phyloP scores from a whole-genome alignment of 108 stramenopile species.

The Nitzschia sp. region DNA sequence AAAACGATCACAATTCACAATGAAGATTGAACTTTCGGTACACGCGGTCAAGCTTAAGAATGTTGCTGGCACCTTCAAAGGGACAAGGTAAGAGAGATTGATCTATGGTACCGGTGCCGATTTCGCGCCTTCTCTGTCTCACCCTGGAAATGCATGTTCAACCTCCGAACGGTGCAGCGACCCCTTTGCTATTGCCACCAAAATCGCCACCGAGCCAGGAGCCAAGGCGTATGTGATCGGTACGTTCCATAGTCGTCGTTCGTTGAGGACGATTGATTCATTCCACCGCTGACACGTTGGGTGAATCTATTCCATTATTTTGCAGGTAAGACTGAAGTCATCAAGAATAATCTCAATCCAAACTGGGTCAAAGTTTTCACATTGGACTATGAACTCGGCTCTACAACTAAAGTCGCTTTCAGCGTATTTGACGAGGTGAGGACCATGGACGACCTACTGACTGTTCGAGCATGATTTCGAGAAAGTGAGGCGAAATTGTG shows the following conservation, averaged over 20 bases:
- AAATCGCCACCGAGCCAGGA: constrained; percentile 34
- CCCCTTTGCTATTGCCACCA: constrained; percentile 67
- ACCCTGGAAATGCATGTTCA: background rate
- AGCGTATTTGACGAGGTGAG: constrained; percentile 49
- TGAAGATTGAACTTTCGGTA: constrained; percentile 59
- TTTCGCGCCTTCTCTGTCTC: background rate
- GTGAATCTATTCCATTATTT: background rate
- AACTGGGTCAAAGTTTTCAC: constrained; percentile 63
- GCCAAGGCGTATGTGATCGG: constrained; percentile 45
- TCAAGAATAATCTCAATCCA: constrained; percentile 63
- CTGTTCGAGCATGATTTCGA: constrained; percentile 53
- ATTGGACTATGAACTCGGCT: constrained; percentile 71
- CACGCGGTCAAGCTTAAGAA: constrained; percentile 64
- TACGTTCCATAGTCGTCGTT: constrained; percentile 43
- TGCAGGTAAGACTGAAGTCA: constrained; percentile 63
- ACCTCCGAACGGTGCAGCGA: constrained; percentile 31
- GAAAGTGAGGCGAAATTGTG: background rate
- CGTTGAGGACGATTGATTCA: no score
- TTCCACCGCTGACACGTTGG: background rate
- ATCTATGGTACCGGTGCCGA: background rate
- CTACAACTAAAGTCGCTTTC: constrained; percentile 45
- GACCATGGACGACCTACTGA: constrained; percentile 47
- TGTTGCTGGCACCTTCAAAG: constrained; percentile 68
- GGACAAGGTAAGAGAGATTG: constrained; percentile 18
- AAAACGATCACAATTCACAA: background rate